Base-by-base conservation (phyloP, 306 rosid genomes). In the Arachis stenosperma region DNA sequence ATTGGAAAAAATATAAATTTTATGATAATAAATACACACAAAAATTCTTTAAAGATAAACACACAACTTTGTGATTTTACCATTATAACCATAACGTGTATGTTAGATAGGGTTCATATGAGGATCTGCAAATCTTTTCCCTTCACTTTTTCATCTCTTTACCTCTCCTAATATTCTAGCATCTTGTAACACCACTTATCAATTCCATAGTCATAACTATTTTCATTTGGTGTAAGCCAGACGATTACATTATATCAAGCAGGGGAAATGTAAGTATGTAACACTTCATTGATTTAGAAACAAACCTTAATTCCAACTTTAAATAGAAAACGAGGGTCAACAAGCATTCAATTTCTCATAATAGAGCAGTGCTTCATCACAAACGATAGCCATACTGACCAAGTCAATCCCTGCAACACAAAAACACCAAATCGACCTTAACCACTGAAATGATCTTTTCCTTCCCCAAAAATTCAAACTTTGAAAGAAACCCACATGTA, bases 281-380 rank as follows among this genome's bases (percentile, higher is more conserved):
- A 22, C 14, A 39, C 29, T 51, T 50, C 17, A 77, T 73, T 33
- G 37, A 33, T 33, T 33, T 29, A 10, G 53, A 71, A 77, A 79
- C 87, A 78, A 84, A 92, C 98, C 98, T 90, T 92, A 8, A 86
- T 90, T 62, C 96, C 97, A 67, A 92, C 91, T 92, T 90, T 92
- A 65, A 92, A 92, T 44, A 92, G 90, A 80, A 92, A 92, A 46
- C 92, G 88, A 81, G 97, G 98, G 80, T 92, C 92, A 7, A 92
- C 97, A 37, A 92, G 78, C 98, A 92, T 92, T 80, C 97, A 82
- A 37, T 90, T 86, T 37, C 98, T 89, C 73, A 92, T 71, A 90
- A 92, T 88, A 43, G 93, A 67, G 69, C 95, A 90, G 67, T 83
- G 74, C 70, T 84, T 86, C 86, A 86, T 92, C 74, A 92, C 78